phyloP scores from a whole-genome alignment of 805 yeast species.

The Barnettozyma vustinii region DNA sequence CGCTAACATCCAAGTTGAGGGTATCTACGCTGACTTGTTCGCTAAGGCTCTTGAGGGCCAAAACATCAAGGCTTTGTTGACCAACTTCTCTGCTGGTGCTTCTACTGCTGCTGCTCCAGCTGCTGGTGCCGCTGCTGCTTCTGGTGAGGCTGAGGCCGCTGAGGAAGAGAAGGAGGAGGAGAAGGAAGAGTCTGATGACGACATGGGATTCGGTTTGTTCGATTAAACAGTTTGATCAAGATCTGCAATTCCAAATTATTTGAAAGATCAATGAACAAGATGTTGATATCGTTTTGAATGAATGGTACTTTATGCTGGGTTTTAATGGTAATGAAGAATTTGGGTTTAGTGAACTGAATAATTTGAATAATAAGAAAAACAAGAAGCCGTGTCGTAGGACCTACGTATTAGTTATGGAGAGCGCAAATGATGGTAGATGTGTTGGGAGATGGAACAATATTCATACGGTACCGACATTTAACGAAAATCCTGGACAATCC shows the following conservation, averaged over 20 bases:
- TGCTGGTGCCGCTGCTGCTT: conserved; percentile 55
- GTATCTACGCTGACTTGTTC: conserved; percentile 82
- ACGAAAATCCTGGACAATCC: too few relatives aligned
- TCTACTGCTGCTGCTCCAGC: conserved; percentile 70
- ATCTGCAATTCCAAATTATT: neutral
- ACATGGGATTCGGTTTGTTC: conserved; percentile 94
- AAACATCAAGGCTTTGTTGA: conserved; percentile 75
- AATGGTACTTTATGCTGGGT: neutral
- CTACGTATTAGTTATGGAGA: too few relatives aligned
- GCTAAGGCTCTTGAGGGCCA: conserved; percentile 85
- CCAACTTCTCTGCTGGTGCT: conserved; percentile 65
- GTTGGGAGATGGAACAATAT: too few relatives aligned
- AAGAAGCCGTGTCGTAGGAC: neutral
- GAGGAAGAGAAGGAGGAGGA: conserved; percentile 48
- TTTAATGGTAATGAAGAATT: neutral
- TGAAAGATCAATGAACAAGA: neutral
- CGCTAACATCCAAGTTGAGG: conserved; percentile 78
- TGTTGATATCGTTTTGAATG: neutral
- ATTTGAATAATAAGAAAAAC: conserved; percentile 1
- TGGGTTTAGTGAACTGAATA: neutral
- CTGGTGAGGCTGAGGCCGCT: conserved; percentile 58
- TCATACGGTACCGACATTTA: too few relatives aligned
- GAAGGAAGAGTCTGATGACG: conserved; percentile 62
- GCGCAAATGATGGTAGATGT: too few relatives aligned
- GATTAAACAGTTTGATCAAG: conserved; percentile 44